These are phyloP conservation scores for Elsinoe perseae DNA, from an alignment of 2,329 filamentous ascomycete species.

Conservation along the genomic window DNA sequence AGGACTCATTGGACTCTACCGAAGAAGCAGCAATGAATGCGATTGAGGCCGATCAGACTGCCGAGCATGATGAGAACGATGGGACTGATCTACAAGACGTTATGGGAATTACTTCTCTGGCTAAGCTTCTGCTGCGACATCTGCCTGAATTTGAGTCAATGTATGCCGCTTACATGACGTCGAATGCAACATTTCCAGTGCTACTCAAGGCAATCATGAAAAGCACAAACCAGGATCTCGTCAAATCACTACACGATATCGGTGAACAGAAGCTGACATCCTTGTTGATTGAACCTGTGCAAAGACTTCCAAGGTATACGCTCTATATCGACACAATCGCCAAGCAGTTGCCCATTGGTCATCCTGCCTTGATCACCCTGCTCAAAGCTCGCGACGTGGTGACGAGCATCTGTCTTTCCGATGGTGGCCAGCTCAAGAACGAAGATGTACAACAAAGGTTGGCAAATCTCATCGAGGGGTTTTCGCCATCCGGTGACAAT, in stretches of 20 bases:
- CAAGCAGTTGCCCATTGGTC: conserved; percentile 72
- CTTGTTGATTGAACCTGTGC: conserved; percentile 89
- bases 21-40: conserved; percentile 73
- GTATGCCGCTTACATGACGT: conserved; percentile 87
- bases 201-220: conserved; percentile 70
- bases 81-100: conserved; percentile 43
- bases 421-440: conserved; percentile 63
- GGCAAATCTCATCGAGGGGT: conserved; percentile 50
- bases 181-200: conserved; percentile 78
- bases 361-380: conserved; percentile 74
- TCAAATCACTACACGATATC: conserved; percentile 67
- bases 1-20: conserved; percentile 69
- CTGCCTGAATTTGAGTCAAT: conserved; percentile 86
- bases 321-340: conserved; percentile 94
- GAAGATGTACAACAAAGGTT: conserved; percentile 67
- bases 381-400: conserved; percentile 88
- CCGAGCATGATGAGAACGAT: conserved; percentile 47
- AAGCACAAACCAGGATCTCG: conserved; percentile 72
- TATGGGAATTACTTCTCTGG: conserved; percentile 64
- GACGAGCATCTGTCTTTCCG: conserved; percentile 91
- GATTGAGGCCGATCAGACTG: conserved; percentile 51
- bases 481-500: conserved; percentile 36
- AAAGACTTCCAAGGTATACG: conserved; percentile 87
- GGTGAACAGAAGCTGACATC: conserved; percentile 89
- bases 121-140: conserved; percentile 78